Percentiles rank a stretch among this genome's conserved stretches.
phyloP scores from a whole-genome alignment of 2,329 filamentous ascomycete species.

The Ambrosiella cleistominuta region DNA sequence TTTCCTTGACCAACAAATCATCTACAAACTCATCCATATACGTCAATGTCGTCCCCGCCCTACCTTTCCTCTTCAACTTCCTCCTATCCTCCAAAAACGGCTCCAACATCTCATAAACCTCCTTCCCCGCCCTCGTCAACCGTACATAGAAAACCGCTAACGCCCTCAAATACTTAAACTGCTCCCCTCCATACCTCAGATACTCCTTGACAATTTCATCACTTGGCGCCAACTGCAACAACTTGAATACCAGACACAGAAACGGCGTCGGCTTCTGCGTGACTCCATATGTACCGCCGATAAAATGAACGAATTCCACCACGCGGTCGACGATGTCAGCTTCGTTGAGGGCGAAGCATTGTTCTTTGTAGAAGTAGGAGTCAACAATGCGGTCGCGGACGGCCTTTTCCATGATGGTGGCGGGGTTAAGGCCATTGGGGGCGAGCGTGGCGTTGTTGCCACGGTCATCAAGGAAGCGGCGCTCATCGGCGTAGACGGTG shows the following conservation, averaged over 20 bases:
- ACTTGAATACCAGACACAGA: slow-evolving; percentile 83
- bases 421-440: slow-evolving; percentile 77
- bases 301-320: slow-evolving; percentile 59
- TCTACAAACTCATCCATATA: slow-evolving; percentile 88
- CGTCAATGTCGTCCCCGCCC: slow-evolving; percentile 58
- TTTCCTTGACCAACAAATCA: slow-evolving; percentile 71
- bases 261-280: slow-evolving; percentile 82
- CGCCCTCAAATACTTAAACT: slow-evolving; percentile 75
- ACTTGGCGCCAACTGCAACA: slow-evolving; percentile 70
- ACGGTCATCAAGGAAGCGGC: slow-evolving; percentile 73
- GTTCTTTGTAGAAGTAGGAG: slow-evolving; percentile 96
- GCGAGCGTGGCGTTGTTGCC: slow-evolving; percentile 61
- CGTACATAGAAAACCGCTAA: slow-evolving; percentile 88
- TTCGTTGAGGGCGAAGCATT: slow-evolving; percentile 89
- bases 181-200: slow-evolving; percentile 53
- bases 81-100: slow-evolving; percentile 65
- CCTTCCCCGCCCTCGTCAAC: slow-evolving; percentile 63
- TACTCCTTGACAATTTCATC: slow-evolving; percentile 69
- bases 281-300: slow-evolving; percentile 76
- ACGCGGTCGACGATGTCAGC: slow-evolving; percentile 74
- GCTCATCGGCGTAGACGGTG: slow-evolving; percentile 61
- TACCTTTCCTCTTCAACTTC: slow-evolving; percentile 63
- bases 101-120: slow-evolving; percentile 67
- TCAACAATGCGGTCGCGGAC: slow-evolving; percentile 91
- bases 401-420: slow-evolving; percentile 89